Base-by-base conservation (phyloP, 176 grass and related monocot genomes). In the Triticum monococcum region DNA sequence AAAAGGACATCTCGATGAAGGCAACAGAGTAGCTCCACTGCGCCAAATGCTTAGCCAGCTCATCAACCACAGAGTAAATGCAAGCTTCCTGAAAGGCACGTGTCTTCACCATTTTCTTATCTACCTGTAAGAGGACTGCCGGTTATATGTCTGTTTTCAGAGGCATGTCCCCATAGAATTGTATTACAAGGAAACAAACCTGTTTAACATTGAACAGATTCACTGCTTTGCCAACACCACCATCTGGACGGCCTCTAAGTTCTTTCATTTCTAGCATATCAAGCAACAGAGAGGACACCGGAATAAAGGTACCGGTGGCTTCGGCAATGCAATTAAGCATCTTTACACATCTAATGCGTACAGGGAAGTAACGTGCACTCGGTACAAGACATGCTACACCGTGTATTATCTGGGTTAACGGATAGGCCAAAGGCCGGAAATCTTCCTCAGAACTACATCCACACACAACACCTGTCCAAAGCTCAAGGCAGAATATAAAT, bases 211-310 rank as follows among this genome's bases (percentile, higher is more conserved):
- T 89, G 59, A 95, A 89, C 30, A 98, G 23, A 92, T 98, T 95
- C 62, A 98, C 78, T 23, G 93, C 93, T 93, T 95, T 98, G 79
- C 96, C 93, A 50, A 98, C 88, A 87, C 93, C 92, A 71, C 92
- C 91, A 70, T 85, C 89, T 72, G 96, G 91, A 64, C 81, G 77
- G 4, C 65, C 89, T 85, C 88, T 95, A 62, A 98, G 86, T 69
- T 98, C 96, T 92, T 98, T 98, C 93, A 95, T 98, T 87, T 98
- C 93, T 76, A 98, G 50, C 96, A 95, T 95, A 65, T 95, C 88
- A 81, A 98, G 88, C 52, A 95, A 79, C 75, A 95, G 88, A 50
- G 91, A 92, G 1, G 96, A 86, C 79, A 98, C 93, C 1, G 96
- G 96, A 88, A 95, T 86, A 79, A 91, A 95, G 43, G 86, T 88